Evolutionary conservation across 495 filamentous ascomycete genomes (phyloP), one percentile per base, ranked within the genome.

Genomic region (Hypomontagnella submonticulosa): DNA sequence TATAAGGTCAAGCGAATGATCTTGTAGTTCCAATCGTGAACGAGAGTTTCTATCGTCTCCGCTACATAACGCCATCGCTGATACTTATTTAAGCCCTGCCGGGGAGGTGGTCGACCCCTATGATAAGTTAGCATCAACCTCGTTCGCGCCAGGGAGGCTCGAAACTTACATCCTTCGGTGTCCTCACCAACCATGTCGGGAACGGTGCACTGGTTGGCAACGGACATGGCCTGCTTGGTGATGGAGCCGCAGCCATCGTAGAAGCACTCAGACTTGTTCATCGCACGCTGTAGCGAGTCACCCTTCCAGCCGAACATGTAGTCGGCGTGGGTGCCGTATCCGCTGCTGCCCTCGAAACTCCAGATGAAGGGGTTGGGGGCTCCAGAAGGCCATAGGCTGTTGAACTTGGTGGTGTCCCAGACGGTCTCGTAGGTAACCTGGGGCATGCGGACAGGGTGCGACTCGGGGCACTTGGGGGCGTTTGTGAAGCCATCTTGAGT

Each of bases 371-470:
- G 81, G 48, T 83, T 76, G 6, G 74, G 70, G 8, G 76, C 73
- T 30, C 77, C 79, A 4, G 71, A 61, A 15, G 81, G 80, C 79
- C 81, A 83, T 71, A 80, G 61, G 71, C 54, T 70, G 71, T 77
- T 75, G 72, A 83, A 83, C 60, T 75, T 66, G 57, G 77, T 77
- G 4, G 81, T 81, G 66, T 83, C 79, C 80, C 81, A 84, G 57
- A 82, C 77, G 4, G 81, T 80, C 65, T 84, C 81, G 73, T 80
- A 83, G 6, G 79, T 79, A 3, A 84, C 62, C 66, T 84, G 81
- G 7, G 81, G 77, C 61, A 64, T 64, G 13, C 61, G 53, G 8
- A 63, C 51, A 20, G 81, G 81, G 72, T 84, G 81, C n/a, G 80
- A 80, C 0, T 78, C 67, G 33, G 83, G 83, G 77, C 83, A 85